phyloP scores from a whole-genome alignment of 345 rosid genomes.

The Syzygium aromaticum region DNA sequence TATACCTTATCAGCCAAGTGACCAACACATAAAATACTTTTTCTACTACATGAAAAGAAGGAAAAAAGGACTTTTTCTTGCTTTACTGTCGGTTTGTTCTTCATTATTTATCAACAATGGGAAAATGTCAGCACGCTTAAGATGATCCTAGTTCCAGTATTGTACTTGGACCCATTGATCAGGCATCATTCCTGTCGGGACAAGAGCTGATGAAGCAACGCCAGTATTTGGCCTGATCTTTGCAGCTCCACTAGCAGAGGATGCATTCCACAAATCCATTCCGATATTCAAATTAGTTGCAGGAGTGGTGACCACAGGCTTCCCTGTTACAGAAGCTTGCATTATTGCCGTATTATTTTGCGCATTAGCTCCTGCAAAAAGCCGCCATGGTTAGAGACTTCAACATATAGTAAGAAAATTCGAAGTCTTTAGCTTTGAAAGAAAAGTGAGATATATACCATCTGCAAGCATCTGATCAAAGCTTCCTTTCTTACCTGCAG shows the following conservation, averaged over 20 bases:
- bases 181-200: conserved; percentile 29
- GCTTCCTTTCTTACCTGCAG: conserved; percentile 51
- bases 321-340: conserved; percentile 48
- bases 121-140: not conserved
- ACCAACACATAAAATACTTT: not conserved
- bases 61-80: not conserved
- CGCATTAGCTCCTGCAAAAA: conserved; percentile 47
- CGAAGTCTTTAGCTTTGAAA: not conserved
- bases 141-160: not conserved
- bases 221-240: conserved; percentile 45
- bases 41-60: not conserved
- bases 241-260: conserved; percentile 51
- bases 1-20: not conserved
- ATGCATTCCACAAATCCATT: conserved; percentile 79
- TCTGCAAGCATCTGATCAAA: conserved; percentile 80
- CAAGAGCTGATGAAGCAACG: conserved; percentile 25
- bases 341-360: conserved; percentile 40
- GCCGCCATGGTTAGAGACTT: conserved; percentile 3
- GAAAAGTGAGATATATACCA: conserved; percentile 31
- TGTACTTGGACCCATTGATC: conserved; percentile 68
- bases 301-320: conserved; percentile 48
- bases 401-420: not conserved
- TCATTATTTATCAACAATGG: not conserved
- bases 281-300: conserved; percentile 82
- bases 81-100: not conserved